Evolutionary conservation across 306 rosid species (phyloP).

Genomic region (Acacia melanoxylon): DNA sequence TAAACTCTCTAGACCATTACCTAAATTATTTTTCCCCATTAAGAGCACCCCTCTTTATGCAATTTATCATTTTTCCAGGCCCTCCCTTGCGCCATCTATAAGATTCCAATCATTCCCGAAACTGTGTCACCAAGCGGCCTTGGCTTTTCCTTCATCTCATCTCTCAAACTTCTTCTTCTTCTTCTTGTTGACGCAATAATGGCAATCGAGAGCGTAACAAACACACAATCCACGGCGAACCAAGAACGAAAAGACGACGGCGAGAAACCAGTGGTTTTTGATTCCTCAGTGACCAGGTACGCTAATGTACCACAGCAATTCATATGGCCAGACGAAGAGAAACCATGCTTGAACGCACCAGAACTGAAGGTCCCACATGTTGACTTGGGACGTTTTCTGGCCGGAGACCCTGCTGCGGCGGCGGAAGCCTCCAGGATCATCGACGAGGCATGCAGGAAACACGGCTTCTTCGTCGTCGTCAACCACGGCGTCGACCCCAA

Average conservation of each 20-base stretch:
- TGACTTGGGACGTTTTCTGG: slow-evolving; percentile 61
- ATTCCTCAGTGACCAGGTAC: slow-evolving; percentile 60
- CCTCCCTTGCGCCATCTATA: slow-evolving; percentile 27
- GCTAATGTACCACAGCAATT: slow-evolving; percentile 69
- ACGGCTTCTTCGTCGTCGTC: slow-evolving; percentile 83
- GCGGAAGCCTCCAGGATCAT: slow-evolving; percentile 54
- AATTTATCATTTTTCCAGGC: not conserved
- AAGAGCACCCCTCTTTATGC: not conserved
- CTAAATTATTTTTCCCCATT: not conserved
- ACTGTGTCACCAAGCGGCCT: slow-evolving; percentile 55
- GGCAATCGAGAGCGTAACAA: slow-evolving; percentile 64
- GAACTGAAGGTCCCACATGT: slow-evolving; percentile 71
- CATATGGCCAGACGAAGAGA: slow-evolving; percentile 91
- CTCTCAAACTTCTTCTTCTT: slow-evolving; percentile 37
- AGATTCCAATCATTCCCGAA: slow-evolving; percentile 51
- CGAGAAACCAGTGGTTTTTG: slow-evolving; percentile 51
- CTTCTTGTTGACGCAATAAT: slow-evolving; percentile 42
- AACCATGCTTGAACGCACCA: slow-evolving; percentile 51
- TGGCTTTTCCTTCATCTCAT: slow-evolving; percentile 67
- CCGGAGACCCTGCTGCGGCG: slow-evolving; percentile 53
- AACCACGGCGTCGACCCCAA: slow-evolving; percentile 71
- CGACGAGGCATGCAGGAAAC: slow-evolving; percentile 73
- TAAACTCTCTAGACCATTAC: slow-evolving; percentile 28
- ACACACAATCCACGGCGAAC: slow-evolving; percentile 37
- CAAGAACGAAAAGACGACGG: slow-evolving; percentile 37